phyloP scores from a whole-genome alignment of 2,329 filamentous ascomycete genomes.

The Ilyonectria robusta region DNA sequence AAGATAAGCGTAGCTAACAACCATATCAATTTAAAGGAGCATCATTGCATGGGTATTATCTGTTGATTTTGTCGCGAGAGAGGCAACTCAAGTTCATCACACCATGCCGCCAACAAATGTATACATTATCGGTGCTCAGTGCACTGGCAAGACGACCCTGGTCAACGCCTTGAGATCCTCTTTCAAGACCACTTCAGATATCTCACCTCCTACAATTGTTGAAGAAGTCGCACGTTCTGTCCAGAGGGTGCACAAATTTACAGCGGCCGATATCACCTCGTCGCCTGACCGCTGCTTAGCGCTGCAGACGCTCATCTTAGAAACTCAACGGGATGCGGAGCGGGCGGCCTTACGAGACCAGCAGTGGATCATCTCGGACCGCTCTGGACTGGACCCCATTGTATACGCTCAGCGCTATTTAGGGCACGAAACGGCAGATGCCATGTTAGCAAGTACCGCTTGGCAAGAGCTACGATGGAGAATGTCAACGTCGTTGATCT shows the following conservation, averaged over 20 bases:
- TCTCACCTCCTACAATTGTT: conserved; percentile 37
- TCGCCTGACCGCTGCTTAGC: conserved; percentile 48
- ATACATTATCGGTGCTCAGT: conserved; percentile 62
- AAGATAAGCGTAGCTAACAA: neutral
- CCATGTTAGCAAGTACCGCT: conserved; percentile 30
- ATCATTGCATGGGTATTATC: neutral
- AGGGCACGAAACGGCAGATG: conserved; percentile 41
- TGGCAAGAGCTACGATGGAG: conserved; percentile 51
- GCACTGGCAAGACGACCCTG: conserved; percentile 62
- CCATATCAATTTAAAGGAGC: too few relatives aligned
- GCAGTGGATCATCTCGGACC: conserved; percentile 58
- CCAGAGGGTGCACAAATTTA: conserved; percentile 51
- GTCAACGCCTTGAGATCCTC: conserved; percentile 50
- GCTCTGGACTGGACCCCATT: conserved; percentile 60
- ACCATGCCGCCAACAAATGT: conserved; percentile 40
- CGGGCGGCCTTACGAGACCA: conserved; percentile 23
- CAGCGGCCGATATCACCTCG: conserved; percentile 51
- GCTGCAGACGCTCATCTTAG: conserved; percentile 56
- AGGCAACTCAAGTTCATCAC: neutral
- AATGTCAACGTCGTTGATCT: conserved; percentile 53
- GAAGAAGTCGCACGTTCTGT: conserved; percentile 57
- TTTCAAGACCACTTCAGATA: conserved; percentile 35
- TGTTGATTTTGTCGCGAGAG: neutral
- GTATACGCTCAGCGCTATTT: conserved; percentile 55
- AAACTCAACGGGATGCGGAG: conserved; percentile 53